Evolutionary conservation across 805 yeast species (phyloP), one percentile per base, ranked within the genome.

Genomic region (Yamadazyma olivae): DNA sequence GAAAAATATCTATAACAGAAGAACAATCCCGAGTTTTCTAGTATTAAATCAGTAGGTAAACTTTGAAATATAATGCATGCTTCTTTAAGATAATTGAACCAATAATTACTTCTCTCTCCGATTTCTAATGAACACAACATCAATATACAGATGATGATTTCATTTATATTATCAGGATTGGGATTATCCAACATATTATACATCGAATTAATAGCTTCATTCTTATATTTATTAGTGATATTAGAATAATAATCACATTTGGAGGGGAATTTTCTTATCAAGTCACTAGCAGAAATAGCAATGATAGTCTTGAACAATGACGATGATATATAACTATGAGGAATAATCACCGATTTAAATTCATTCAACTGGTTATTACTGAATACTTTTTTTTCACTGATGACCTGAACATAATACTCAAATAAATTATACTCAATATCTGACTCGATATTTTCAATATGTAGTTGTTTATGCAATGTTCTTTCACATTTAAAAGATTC

Each of bases 1-100:
- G 59, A 40, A 30, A 60, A 57, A 36, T 58, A 59, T 17, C 56
- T 40, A 30, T 60, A 60, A 8, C 53, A 58, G 36, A 60, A 60
- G 15, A 33, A 35, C 19, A 59, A 43, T 14, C 49, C 43, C n/a
- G 47, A 38, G 3, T 56, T 50, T 10, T 39, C 29, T 10, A 51
- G 18, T 8, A 59, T 49, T n/a, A 25, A 35, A n/a, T 38, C 31
- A 10, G 41, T 41, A 15, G 42, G 39, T 15, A 56, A 31, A 3
- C 50, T 43, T 13, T 49, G 48, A 19, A 57, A 54, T 13, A 59
- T 45, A 13, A 59, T 22, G 25, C 57, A 53, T 7, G 56, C 54
- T 38, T 59, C 60, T 33, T 54, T 51, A 35, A 59, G 30, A 27
- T 53, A 51, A 24, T 47, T 51, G n/a, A 53, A 39, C 65, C 65